Percentiles rank a stretch among this genome's conserved stretches.
Evolutionary conservation across 108 stramenopile species (phyloP).

Genomic region (Cyclostephanos invisitatus): DNA sequence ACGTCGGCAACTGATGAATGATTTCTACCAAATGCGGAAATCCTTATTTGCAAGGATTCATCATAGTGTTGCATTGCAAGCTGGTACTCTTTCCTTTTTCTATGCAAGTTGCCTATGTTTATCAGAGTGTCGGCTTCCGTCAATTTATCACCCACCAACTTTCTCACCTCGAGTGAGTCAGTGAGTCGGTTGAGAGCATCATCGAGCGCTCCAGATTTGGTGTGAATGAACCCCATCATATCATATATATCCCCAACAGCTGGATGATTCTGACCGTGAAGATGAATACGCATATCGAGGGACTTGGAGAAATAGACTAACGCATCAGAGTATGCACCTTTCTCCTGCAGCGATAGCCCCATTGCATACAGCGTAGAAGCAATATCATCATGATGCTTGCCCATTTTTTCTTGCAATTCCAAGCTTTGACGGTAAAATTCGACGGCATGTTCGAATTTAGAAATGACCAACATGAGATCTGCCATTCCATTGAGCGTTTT

Average conservation of each 20-base stretch:
- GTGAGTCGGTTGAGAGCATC: conserved; percentile 53
- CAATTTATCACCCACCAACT: conserved; percentile 53
- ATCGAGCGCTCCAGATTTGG: conserved; percentile 60
- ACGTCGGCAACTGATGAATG: conserved; percentile 71
- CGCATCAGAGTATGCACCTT: conserved; percentile 58
- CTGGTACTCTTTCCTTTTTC: conserved; percentile 61
- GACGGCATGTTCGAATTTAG: conserved; percentile 63
- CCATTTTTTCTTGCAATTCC: conserved; percentile 55
- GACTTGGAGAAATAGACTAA: conserved; percentile 64
- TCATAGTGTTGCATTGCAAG: conserved; percentile 71
- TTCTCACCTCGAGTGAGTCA: conserved; percentile 65
- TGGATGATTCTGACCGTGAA: conserved; percentile 59
- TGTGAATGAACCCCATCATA: conserved; percentile 73
- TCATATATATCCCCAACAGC: conserved; percentile 70
- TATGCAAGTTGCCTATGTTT: conserved; percentile 78
- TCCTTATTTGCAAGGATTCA: conserved; percentile 65
- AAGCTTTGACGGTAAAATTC: conserved; percentile 62
- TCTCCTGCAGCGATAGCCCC: conserved; percentile 59
- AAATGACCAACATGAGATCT: conserved; percentile 61
- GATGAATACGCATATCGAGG: conserved; percentile 54
- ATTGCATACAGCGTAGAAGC: conserved; percentile 71
- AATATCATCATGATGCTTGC: conserved; percentile 61
- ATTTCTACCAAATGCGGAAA: conserved; percentile 60
- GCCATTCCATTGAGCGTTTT: conserved; percentile 65
- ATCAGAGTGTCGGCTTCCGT: conserved; percentile 74